Evolutionary conservation across 768 basidiomycete species (phyloP), one percentile per base, ranked within the genome.

Genomic region (Rhizopogon rudus): DNA sequence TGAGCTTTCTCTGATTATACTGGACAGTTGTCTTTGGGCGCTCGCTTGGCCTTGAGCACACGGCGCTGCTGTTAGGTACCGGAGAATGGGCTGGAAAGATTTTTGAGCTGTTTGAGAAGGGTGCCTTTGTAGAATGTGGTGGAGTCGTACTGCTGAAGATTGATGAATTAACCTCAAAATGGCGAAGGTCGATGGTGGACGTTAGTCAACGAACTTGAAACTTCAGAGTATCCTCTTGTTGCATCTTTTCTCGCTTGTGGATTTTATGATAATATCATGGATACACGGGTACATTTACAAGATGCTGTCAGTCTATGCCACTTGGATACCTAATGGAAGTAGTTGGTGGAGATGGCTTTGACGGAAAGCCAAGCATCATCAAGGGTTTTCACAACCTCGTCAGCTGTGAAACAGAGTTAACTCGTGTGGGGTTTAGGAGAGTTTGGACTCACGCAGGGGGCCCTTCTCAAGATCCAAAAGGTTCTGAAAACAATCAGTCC

Each of bases 71-170:
- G 35, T 70, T 92, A 22, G 86, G 84, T 1, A 72, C 80, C 1
- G 84, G 86, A 5, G 92, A 95, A 66, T 97, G 94, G 95, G 90
- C 87, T 25, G 25, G 31, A 33, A 76, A 75, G 45, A 74, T 94
- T 3, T 87, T 95, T 64, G 67, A 74, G 9, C 69, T 64, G 51
- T 66, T 94, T 53, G 88, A 91, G 55, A 78, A 78, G 60, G 89
- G 93, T 1, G 64, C 80, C 41, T 79, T 71, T 49, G 71, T 86
- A 25, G 71, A 78, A 57, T 83, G 87, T 3, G 80, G 82, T 3
- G 87, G 91, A 44, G 88, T 91, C 16, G 62, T 77, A 50, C 76
- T 95, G 43, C 70, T 97, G 53, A 91, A 89, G 66, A 80, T 91
- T 6, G 88, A 92, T 50, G 83, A 86, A 58, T 70, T 91, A 16